phyloP scores from a whole-genome alignment of 2,329 filamentous ascomycete species.

The Nigrospora sphaerica region DNA sequence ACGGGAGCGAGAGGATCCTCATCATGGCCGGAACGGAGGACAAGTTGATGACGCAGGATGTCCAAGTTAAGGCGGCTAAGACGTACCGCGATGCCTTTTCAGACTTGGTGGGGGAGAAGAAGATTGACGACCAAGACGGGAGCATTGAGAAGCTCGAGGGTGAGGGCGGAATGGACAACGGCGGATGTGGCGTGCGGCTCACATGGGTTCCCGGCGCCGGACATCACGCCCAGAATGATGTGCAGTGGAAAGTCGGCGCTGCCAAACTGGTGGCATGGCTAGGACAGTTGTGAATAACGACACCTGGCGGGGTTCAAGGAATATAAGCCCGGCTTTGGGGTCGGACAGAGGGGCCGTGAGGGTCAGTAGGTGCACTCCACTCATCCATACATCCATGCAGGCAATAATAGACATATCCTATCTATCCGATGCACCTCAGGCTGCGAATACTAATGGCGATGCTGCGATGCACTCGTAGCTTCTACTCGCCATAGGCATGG shows the following conservation, averaged over 20 bases:
- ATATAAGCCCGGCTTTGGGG: too few species aligned
- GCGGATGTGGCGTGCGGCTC: slow-evolving; percentile 29
- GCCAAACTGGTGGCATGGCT: slow-evolving; percentile 35
- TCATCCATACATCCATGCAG: too few species aligned
- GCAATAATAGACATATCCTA: too few species aligned
- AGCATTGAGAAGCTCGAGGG: slow-evolving; percentile 8
- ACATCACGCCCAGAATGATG: slow-evolving; percentile 48
- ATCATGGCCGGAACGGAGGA: slow-evolving; percentile 32
- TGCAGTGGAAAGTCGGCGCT: slow-evolving; percentile 38
- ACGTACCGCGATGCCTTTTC: slow-evolving; percentile 27
- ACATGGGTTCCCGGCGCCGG: slow-evolving; percentile 35
- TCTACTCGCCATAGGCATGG: too few species aligned
- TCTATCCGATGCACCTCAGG: too few species aligned
- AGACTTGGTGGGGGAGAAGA: slow-evolving; percentile 19
- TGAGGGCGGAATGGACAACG: slow-evolving; percentile 16
- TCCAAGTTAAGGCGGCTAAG: slow-evolving; percentile 29
- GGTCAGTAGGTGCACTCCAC: too few species aligned
- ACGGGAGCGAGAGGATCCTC: slow-evolving; percentile 23
- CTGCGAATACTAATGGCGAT: too few species aligned
- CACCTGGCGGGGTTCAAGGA: too few species aligned
- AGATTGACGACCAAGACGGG: slow-evolving; percentile 16
- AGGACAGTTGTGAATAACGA: slow-evolving; percentile 13
- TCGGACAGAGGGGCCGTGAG: too few species aligned
- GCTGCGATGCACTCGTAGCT: too few species aligned
- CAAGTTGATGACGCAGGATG: slow-evolving; percentile 28